Base-by-base conservation (phyloP, 306 rosid species). In the Ormosia semicastrata region DNA sequence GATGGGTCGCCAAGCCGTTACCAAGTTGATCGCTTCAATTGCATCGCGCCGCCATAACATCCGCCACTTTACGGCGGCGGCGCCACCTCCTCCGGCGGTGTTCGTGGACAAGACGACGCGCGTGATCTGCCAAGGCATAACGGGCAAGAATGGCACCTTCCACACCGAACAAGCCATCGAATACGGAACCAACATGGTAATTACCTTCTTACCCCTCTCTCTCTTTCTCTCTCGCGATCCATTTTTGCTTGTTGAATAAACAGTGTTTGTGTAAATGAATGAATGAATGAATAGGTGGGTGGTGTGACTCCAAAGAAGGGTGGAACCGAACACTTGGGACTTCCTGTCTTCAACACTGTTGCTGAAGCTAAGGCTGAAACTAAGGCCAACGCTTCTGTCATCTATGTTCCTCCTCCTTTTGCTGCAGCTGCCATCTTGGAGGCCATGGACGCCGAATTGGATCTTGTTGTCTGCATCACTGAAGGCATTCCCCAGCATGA, bases 401-500 rank as follows among this genome's bases (percentile, higher is more conserved):
- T 96, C 52, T 96, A 96, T 78, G 99, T 96, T 73, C 99, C 98
- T 83, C 99, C 99, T 2, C 97, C 99, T 29, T 96, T 96, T 82
- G 99, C 99, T 71, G 97, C 99, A 0, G 91, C 93, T 37, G 99
- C 99, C 47, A 96, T 96, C 37, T 11, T 96, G 90, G 99, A 96
- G 75, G 92, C 97, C 1, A 33, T 91, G 92, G 99, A 96, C 63
- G 97, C 99, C 11, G 99, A 96, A 81, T 76, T 96, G 83, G 99
- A 96, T 87, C 99, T 93, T 82, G 89, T 91, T 77, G 99, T 96
- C 12, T 96, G 99, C 86, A 93, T 96, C 80, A 96, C 99, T 2
- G 99, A 96, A 77, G 99, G 99, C n/a, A 92, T 96, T 88, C 99
- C 99, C 0, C 99, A 96, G 68, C 99, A 96, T 74, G 99, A 96